Base-by-base conservation (phyloP, 371 early-diverging fungal species). In the Mucor plumbeus region DNA sequence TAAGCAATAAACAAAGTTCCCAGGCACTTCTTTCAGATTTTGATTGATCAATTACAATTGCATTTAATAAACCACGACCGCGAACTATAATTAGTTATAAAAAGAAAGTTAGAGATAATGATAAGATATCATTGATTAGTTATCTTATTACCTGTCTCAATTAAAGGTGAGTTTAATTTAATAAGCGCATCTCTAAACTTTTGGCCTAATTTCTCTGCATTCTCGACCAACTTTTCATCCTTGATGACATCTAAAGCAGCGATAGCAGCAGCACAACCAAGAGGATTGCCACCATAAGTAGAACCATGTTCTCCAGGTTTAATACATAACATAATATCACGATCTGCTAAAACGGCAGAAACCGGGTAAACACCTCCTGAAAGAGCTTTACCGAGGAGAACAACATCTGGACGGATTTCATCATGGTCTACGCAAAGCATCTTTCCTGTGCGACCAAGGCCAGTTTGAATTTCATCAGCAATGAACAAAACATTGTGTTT, bases 401-500 rank as follows among this genome's bases (percentile, higher is more conserved):
- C 84, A 21, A 99, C 87, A 75, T 99, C 99, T 47, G 98, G 95
- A 65, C 91, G 93, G 72, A 99, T 81, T 67, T 87, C 77, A 57
- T 95, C 96, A 72, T 97, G 93, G 68, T 98, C 96, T 36, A 90
- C 82, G 61, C 97, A 97, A 44, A 98, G 90, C 88, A 97, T 85
- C 75, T 92, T 93, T 56, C 99, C 99, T 11, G 98, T 97, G 68
- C 99, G 91, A 13, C 85, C 97, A 39, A 99, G 84, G 61, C 99
- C 99, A n/a, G 97, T 94, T 81, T 99, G 99, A 76, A 99, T 95
- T 84, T 99, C 99, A 73, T 99, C 99, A 54, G 94, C 95, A 76
- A 99, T 97, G 66, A 99, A 91, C 62, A 99, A 84, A 19, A 96
- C 97, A 69, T 98, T 97, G 86, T 98, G 91, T 81, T 97, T 91